Evolutionary conservation across 768 basidiomycete genomes (phyloP).

Genomic region (Exsudoporus frostii): DNA sequence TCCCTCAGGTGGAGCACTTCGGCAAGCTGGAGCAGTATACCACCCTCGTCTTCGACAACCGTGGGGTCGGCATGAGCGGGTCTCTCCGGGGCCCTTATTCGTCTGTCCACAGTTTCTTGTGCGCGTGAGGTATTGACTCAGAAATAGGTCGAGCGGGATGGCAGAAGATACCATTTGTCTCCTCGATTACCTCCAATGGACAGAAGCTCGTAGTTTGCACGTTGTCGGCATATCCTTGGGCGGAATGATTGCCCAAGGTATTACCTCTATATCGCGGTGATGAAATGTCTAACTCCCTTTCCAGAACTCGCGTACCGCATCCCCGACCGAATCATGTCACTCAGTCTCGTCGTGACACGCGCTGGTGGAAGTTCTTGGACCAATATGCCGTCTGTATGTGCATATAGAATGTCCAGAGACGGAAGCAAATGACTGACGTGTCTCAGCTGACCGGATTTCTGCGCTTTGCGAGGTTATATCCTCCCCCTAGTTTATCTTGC

Average conservation of each 20-base stretch:
- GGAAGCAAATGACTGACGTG: background rate
- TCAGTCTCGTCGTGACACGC: constrained; percentile 67
- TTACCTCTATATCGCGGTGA: background rate
- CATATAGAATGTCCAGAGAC: background rate
- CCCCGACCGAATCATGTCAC: constrained; percentile 62
- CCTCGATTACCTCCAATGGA: constrained; percentile 74
- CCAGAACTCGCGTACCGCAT: constrained; percentile 67
- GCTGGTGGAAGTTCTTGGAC: constrained; percentile 55
- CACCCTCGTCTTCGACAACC: constrained; percentile 77
- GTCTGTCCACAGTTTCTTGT: constrained; percentile 37
- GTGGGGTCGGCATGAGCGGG: constrained; percentile 76
- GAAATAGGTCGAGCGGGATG: constrained; percentile 65
- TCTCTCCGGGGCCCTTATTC: constrained; percentile 74
- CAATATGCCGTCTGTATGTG: constrained; percentile 62
- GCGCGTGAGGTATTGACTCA: background rate
- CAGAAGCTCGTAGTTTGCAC: constrained; percentile 54
- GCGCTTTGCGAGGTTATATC: constrained; percentile 34
- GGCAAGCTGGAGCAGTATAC: constrained; percentile 50
- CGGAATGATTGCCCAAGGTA: constrained; percentile 83
- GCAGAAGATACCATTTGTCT: constrained; percentile 69
- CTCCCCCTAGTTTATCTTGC: background rate
- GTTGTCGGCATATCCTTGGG: constrained; percentile 76
- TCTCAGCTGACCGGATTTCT: constrained; percentile 40
- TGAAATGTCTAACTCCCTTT: background rate
- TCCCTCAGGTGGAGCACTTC: constrained; percentile 63